Conservation (phyloP, 1,284 basidiomycete genomes). For the Rhodotorula sp. region DNA sequence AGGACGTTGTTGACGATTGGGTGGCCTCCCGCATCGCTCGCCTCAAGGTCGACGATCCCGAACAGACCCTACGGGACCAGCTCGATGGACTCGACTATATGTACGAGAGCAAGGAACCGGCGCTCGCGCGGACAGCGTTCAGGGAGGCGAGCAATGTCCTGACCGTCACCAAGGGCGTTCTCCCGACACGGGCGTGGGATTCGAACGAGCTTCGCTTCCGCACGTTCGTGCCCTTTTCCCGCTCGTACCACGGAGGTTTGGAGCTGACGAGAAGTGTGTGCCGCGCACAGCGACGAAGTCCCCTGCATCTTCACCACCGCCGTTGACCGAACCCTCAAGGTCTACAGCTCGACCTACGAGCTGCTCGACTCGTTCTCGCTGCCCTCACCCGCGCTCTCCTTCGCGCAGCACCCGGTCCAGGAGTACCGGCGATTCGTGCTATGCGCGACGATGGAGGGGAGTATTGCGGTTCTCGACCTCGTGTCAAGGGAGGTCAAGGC, state of each 20-base stretch:
- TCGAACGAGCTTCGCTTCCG: conserved; percentile 27
- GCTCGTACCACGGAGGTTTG: too few relatives aligned
- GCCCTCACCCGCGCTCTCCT: conserved; percentile 34
- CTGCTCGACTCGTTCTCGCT: conserved; percentile 40
- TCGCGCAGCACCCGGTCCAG: conserved; percentile 24
- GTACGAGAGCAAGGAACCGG: not conserved
- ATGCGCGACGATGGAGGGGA: conserved; percentile 44
- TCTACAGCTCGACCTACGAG: conserved; percentile 25
- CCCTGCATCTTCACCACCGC: conserved; percentile 42
- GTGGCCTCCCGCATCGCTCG: conserved; percentile 17
- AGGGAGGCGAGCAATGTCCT: conserved; percentile 40
- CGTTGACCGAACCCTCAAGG: conserved; percentile 43
- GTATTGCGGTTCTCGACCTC: conserved; percentile 37
- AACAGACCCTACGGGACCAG: conserved; percentile 10
- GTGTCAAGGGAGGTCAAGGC: conserved; percentile 29
- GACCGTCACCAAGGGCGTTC: conserved; percentile 18
- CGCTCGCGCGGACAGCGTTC: conserved; percentile 20
- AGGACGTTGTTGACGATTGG: conserved; percentile 37
- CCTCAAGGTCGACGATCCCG: conserved; percentile 15
- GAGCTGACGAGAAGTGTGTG: not conserved
- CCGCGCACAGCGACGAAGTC: conserved; percentile 7
- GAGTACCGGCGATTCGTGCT: conserved; percentile 23
- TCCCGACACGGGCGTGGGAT: conserved; percentile 42
- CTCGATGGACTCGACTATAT: conserved; percentile 8
- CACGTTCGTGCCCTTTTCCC: conserved; percentile 5